These are phyloP conservation scores for Acacia concinna DNA, from an alignment of 331 rosid species.

Conservation along the genomic window DNA sequence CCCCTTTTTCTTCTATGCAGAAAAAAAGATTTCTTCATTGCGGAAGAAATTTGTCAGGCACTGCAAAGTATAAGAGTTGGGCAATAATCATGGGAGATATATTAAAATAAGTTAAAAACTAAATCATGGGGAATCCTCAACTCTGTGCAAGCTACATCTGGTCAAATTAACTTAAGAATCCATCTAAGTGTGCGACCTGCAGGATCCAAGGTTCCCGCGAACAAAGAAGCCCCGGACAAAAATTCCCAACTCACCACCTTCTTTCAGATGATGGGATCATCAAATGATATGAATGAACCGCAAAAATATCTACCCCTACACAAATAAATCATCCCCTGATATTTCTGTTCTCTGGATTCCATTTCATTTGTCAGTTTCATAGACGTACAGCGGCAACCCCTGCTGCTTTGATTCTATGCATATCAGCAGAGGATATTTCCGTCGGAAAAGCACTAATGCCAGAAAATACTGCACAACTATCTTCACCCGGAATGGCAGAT, in stretches of 20 bases:
- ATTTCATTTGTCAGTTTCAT: constrained; percentile 38
- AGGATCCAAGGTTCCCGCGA: constrained; percentile 60
- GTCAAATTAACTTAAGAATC: constrained; percentile 30
- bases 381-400: constrained; percentile 12
- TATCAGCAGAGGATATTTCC: constrained; percentile 34
- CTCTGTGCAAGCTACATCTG: no score
- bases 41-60: no score
- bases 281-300: constrained; percentile 42
- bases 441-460: constrained; percentile 27
- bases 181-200: constrained; percentile 32
- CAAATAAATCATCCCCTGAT: constrained; percentile 34
- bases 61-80: no score
- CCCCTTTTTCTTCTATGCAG: no score
- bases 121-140: no score
- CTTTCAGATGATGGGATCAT: constrained; percentile 62
- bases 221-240: constrained; percentile 66
- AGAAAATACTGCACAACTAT: constrained; percentile 15
- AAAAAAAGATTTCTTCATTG: no score
- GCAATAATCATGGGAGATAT: no score
- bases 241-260: constrained; percentile 56
- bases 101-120: no score
- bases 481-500: constrained; percentile 31
- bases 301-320: constrained; percentile 32
- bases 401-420: constrained; percentile 25
- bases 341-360: constrained; percentile 38